phyloP scores from a whole-genome alignment of 192 early-diverging fungal species.

The Coemansia sp. region DNA sequence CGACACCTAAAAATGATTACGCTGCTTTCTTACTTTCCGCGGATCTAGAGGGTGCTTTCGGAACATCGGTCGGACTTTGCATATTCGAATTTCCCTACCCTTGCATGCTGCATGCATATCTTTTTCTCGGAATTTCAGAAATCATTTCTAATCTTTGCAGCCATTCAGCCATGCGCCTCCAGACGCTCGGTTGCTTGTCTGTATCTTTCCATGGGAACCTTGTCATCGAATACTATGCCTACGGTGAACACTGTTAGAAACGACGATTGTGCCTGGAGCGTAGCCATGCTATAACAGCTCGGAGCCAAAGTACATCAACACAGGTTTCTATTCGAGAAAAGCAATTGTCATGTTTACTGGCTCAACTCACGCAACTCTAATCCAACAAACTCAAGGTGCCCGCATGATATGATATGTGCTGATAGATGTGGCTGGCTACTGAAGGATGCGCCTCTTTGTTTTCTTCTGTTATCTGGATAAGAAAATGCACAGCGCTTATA shows the following conservation, averaged over 20 bases:
- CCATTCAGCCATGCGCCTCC: neutral
- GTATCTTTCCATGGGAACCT: no score
- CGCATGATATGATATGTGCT: neutral
- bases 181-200: neutral
- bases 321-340: no score
- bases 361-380: neutral
- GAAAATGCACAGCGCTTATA: neutral
- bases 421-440: constrained; percentile 1
- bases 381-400: constrained; percentile 3
- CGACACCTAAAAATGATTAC: neutral
- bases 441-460: neutral
- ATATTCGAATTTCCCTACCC: constrained; percentile 4
- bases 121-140: neutral
- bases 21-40: neutral
- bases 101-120: constrained; percentile 7
- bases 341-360: no score
- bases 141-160: neutral
- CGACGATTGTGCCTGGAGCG: no score
- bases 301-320: neutral
- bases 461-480: neutral
- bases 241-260: no score
- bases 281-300: neutral
- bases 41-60: neutral
- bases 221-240: no score
- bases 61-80: constrained; percentile 9